These are phyloP conservation scores for Ligustrum vulgare DNA, from an alignment of 257 asterid species.

Conservation along the genomic window DNA sequence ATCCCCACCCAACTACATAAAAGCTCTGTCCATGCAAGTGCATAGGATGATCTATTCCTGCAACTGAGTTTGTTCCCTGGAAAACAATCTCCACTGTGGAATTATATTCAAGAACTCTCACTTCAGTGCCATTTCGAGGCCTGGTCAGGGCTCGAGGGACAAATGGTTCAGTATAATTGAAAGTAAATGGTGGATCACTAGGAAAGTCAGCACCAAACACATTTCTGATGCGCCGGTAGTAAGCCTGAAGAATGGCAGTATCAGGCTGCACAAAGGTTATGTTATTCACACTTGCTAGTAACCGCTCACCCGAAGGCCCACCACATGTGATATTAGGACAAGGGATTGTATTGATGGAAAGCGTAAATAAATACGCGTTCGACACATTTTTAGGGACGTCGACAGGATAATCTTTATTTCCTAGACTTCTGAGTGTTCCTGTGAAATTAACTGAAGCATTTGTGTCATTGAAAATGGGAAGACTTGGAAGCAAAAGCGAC, in stretches of 20 bases:
- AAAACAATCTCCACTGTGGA: conserved; percentile 54
- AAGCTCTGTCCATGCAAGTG: conserved; percentile 78
- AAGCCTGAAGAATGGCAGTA: conserved; percentile 51
- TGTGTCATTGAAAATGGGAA: conserved; percentile 29
- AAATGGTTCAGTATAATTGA: conserved; percentile 36
- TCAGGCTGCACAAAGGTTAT: conserved; percentile 36
- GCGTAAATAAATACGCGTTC: conserved; percentile 31
- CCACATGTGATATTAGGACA: conserved; percentile 33
- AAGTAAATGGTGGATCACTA: conserved; percentile 35
- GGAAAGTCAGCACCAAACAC: conserved; percentile 46
- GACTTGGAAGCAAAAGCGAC: conserved; percentile 32
- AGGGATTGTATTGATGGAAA: conserved; percentile 40
- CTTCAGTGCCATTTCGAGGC: conserved; percentile 34
- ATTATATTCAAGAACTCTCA: conserved; percentile 43
- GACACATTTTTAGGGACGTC: conserved; percentile 41
- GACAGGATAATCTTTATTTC: conserved; percentile 23
- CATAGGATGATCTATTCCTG: conserved; percentile 67
- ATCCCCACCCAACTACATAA: conserved; percentile 60
- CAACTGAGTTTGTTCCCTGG: conserved; percentile 54
- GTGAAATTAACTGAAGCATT: conserved; percentile 29
- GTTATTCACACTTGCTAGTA: conserved; percentile 53
- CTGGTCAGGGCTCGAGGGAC: conserved; percentile 22
- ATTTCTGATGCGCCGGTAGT: conserved; percentile 34
- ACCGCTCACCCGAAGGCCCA: conserved; percentile 19
- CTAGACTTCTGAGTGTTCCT: conserved; percentile 28